Conservation (phyloP, 331 rosid species). For the Erythrophleum ivorense region DNA sequence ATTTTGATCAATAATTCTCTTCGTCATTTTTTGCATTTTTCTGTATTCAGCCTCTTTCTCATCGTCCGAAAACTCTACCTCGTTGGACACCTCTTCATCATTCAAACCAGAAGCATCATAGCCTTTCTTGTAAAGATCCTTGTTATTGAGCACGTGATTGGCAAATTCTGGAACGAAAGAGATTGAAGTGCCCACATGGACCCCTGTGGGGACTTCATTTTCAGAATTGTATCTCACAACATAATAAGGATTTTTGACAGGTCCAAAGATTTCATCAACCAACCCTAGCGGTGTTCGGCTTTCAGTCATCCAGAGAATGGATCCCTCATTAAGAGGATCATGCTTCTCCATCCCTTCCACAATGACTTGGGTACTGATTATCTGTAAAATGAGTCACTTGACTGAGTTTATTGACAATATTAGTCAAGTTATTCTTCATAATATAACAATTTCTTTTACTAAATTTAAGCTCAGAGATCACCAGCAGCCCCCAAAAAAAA, state of each 20-base stretch:
- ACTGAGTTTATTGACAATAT: conserved; percentile 35
- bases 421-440: neutral
- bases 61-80: conserved; percentile 88
- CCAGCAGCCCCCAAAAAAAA: conserved; percentile 13
- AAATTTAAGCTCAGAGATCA: conserved; percentile 1
- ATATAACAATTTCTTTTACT: neutral
- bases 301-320: conserved; percentile 88
- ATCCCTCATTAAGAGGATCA: conserved; percentile 81
- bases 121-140: conserved; percentile 80
- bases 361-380: conserved; percentile 68
- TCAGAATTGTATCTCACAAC: conserved; percentile 85
- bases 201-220: conserved; percentile 70
- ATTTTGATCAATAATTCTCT: conserved; percentile 69
- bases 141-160: conserved; percentile 70
- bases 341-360: conserved; percentile 92
- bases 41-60: conserved; percentile 86
- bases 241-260: conserved; percentile 85
- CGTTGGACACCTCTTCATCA: conserved; percentile 86
- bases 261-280: conserved; percentile 94
- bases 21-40: conserved; percentile 57
- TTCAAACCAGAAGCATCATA: conserved; percentile 89
- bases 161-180: conserved; percentile 89
- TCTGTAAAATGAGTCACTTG: conserved; percentile 53
- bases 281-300: conserved; percentile 72
- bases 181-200: conserved; percentile 56